Percentiles rank a stretch among this genome's conserved stretches.
These are phyloP conservation scores for Knoxia roxburghii DNA, from an alignment of 257 asterid genomes.

Conservation along the genomic window DNA sequence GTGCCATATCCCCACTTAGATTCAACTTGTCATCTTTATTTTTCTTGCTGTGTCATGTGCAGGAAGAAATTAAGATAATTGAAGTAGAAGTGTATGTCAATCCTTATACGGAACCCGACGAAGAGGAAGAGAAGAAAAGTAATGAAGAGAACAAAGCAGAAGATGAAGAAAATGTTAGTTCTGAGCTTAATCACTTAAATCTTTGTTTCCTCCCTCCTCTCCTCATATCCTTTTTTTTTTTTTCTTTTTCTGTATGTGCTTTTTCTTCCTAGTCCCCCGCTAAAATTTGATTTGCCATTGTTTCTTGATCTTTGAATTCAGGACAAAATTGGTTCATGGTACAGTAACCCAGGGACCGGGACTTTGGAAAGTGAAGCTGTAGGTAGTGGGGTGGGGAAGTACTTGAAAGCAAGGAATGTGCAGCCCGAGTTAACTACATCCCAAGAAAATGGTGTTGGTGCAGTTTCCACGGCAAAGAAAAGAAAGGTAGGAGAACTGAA, in stretches of 20 bases:
- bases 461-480: conserved; percentile 54
- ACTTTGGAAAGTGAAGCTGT: conserved; percentile 37
- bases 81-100: conserved; percentile 67
- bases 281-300: not conserved
- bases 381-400: conserved; percentile 78
- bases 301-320: conserved; percentile 22
- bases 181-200: not conserved
- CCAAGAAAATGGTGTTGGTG: conserved; percentile 34
- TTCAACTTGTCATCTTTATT: not conserved
- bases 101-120: conserved; percentile 78
- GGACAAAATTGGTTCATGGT: conserved; percentile 96
- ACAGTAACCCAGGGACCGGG: conserved; percentile 72
- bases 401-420: conserved; percentile 44
- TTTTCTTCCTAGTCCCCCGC: not conserved
- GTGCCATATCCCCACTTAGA: not conserved
- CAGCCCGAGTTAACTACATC: conserved; percentile 34
- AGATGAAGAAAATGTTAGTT: conserved; percentile 71
- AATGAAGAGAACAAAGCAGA: conserved; percentile 42
- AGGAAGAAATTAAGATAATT: conserved; percentile 90
- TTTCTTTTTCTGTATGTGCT: not conserved
- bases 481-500: conserved; percentile 59
- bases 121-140: conserved; percentile 61
- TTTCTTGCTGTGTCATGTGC: conserved; percentile 23
- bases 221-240: not conserved
- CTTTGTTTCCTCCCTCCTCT: too few relatives aligned